Conservation (phyloP, 2,329 filamentous ascomycete genomes). For the Colletotrichum theobromicola region DNA sequence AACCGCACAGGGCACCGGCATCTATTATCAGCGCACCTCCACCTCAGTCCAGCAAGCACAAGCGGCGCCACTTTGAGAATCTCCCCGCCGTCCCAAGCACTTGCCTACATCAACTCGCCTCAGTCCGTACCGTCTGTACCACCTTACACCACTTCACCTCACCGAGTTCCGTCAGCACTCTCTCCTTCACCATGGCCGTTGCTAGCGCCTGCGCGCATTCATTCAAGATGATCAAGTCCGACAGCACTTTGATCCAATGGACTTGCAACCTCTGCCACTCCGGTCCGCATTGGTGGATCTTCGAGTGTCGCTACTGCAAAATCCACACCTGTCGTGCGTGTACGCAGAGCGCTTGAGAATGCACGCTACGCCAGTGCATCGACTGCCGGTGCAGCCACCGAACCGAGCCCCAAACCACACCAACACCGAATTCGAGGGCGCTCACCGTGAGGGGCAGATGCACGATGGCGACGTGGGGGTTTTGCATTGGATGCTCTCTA, state of each 20-base stretch:
- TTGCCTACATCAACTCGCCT: neutral
- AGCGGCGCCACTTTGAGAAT: neutral
- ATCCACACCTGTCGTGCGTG: constrained; percentile 68
- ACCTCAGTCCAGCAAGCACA: neutral
- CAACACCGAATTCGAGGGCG: neutral
- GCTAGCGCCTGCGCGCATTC: constrained; percentile 64
- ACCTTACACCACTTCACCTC: neutral
- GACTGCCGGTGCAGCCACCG: neutral
- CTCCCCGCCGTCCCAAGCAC: neutral
- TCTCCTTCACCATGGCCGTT: constrained; percentile 52
- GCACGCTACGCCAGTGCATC: neutral
- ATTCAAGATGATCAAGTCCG: constrained; percentile 71
- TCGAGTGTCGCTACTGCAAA: constrained; percentile 72
- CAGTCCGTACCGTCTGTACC: neutral
- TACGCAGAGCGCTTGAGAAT: constrained; percentile 46
- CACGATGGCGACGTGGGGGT: constrained; percentile 12
- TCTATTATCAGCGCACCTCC: neutral
- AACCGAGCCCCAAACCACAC: neutral
- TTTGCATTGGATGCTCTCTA: constrained; percentile 10
- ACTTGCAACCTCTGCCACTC: constrained; percentile 68
- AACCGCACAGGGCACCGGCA: constrained; percentile 2
- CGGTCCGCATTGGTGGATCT: constrained; percentile 72
- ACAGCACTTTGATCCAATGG: constrained; percentile 70
- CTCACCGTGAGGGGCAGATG: constrained; percentile 1
- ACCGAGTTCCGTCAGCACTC: neutral